Base-by-base conservation (phyloP, 225 moss, liverwort and hornwort genomes). In the Marchantia polymorpha region DNA sequence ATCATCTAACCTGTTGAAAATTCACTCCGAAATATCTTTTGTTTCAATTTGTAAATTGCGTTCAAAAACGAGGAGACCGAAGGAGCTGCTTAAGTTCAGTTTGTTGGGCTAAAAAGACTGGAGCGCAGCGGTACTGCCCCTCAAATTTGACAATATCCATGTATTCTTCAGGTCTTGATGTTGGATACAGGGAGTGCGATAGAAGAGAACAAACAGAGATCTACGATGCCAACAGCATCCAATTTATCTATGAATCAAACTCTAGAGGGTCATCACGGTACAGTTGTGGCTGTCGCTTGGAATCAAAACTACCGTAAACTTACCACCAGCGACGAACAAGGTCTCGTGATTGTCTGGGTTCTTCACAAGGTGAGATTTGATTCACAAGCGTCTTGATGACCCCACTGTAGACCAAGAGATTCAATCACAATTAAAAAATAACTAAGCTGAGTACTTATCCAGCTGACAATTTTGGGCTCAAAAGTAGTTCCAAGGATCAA, bases 221-320 rank as follows among this genome's bases (percentile, higher is more conserved):
- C 89, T n/a, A 76, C 77, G 12, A 15, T 58, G 27, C 63, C 83
- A 61, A 83, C 85, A 79, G 81, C 92, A 39, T 89, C 94, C 0
- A 97, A 91, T 70, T 81, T 97, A 50, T 91, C 94, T 61, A 99
- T 99, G 94, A 99, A 99, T 85, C 97, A 99, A 81, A 92, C 93
- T n/a, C 66, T 99, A 82, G 97, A 99, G 83, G 97, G 94, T 55
- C 97, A 99, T 76, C 90, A 87, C 10, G 93, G 94, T 80, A 86
- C 83, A 2, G 91, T 99, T 69, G 86, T 90, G 68, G 88, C 89
- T 10, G 82, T 99, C 19, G 91, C 85, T 59, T 99, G 97, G 97
- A 99, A 99, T 74, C 89, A 94, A 52, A 99, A 94, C 66, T 99
- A 94, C 78, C 91, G 97, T 29, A 99, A 99, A 75, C 92, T 94